Evolutionary conservation across 352 stramenopile species (phyloP), one percentile per base, ranked within the genome.

Genomic region (Phytophthora kernoviae): DNA sequence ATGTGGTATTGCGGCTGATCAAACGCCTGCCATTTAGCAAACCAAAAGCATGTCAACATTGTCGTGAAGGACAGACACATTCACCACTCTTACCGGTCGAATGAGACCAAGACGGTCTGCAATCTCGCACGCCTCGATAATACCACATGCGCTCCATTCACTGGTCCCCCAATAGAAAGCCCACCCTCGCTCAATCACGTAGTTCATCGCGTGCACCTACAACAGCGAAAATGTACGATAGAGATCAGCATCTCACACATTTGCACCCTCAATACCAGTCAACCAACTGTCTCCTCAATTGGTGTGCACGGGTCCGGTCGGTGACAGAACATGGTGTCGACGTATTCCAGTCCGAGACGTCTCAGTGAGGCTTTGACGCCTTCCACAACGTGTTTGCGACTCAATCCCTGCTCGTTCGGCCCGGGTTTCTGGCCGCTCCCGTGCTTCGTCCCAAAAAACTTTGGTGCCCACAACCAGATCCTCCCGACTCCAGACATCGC

Each of bases 1-100:
- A 91, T 77, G 49, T 90, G 64, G 68, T 92, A 92, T 63, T 91
- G 71, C 17, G 77, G 65, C 62, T 92, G 81, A 51, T 92, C 76
- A 10, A 81, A 76, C 5, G 47, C 53, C 68, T 77, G 43, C n/a
- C 22, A 48, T 68, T 56, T 49, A 81, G 26, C 7, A 57, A 18
- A 30, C 24, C 24, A 30, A 52, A 24, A n/a, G 39, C 12, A 21
- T 51, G 32, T 65, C 24, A 63, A 30, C 24, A 6, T 30, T 30
- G 24, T 6, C 24, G 3, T 30, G 24, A 30, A 30, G 24, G 37
- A 39, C 17, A 37, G 18, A 1, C 32, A 32, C 18, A 26, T 45
- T 14, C 50, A 41, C 4, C 39, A 12, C 1, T 32, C 40, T 42
- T 47, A 77, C 52, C 49, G 69, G 76, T 43, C 69, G 68, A 36